Evolutionary conservation across 2,329 filamentous ascomycete genomes (phyloP).

Genomic region (Penicillium decumbens): DNA sequence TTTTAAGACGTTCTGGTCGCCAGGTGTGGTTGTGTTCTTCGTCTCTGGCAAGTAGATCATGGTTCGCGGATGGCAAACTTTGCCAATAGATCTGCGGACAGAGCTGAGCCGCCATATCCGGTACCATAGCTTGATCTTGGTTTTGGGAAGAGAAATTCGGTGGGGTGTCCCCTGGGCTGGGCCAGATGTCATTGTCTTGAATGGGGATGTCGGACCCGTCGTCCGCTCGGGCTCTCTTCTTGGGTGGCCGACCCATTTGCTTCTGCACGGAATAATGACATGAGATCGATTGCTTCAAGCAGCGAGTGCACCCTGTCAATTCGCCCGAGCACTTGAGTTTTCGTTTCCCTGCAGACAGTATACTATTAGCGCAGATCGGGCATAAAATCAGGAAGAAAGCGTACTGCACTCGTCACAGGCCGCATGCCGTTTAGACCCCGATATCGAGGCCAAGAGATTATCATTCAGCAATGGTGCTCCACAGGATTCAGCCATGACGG

Average conservation of each 20-base stretch:
- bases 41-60: slow-evolving; percentile 20
- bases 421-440: slow-evolving; percentile 41
- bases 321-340: slow-evolving; percentile 49
- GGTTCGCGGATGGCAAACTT: slow-evolving; percentile 5
- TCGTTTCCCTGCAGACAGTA: slow-evolving; percentile 37
- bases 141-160: slow-evolving; percentile 14
- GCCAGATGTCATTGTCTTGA: slow-evolving; percentile 20
- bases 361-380: slow-evolving; percentile 13
- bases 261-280: slow-evolving; percentile 48
- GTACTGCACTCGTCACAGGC: slow-evolving; percentile 49
- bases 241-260: slow-evolving; percentile 47
- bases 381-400: slow-evolving; percentile 14
- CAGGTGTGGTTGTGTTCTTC: slow-evolving; percentile 26
- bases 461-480: not conserved
- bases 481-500: slow-evolving; percentile 4
- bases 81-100: slow-evolving; percentile 25
- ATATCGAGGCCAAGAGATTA: slow-evolving; percentile 5
- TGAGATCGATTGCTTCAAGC: slow-evolving; percentile 38
- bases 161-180: slow-evolving; percentile 20
- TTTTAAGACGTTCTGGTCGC: slow-evolving; percentile 21
- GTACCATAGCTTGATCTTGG: slow-evolving; percentile 11
- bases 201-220: slow-evolving; percentile 19
- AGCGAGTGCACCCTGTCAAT: slow-evolving; percentile 40
- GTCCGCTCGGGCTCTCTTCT: slow-evolving; percentile 36
- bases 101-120: slow-evolving; percentile 25